Conservation (phyloP, 164 flowering plant genomes). For the Tetracentron sinense region DNA sequence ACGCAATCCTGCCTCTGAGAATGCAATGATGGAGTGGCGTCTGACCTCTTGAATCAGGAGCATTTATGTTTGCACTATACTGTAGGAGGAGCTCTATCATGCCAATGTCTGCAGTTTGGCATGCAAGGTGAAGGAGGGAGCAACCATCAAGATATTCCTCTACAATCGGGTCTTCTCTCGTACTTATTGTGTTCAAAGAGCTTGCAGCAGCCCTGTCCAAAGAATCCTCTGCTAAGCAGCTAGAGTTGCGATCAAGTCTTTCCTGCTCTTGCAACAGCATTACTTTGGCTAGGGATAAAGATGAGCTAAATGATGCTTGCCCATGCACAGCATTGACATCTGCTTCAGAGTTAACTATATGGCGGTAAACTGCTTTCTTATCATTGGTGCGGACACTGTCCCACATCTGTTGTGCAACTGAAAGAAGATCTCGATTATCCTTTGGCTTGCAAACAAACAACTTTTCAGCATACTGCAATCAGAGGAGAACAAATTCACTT, state of each 20-base stretch:
- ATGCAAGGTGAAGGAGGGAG: conserved; percentile 82
- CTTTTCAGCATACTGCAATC: conserved; percentile 73
- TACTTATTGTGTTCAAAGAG: conserved; percentile 21
- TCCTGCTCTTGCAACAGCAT: conserved; percentile 60
- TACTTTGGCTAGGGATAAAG: conserved; percentile 47
- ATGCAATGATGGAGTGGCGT: conserved; percentile 78
- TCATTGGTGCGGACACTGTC: conserved; percentile 66
- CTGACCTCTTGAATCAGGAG: conserved; percentile 60
- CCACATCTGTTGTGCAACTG: conserved; percentile 67
- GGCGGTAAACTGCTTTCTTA: conserved; percentile 70
- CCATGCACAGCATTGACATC: conserved; percentile 60
- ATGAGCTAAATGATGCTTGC: conserved; percentile 31
- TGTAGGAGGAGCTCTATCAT: conserved; percentile 92
- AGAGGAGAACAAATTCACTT: conserved; percentile 10
- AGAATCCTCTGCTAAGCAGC: conserved; percentile 27
- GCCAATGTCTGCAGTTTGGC: conserved; percentile 69
- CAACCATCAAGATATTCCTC: conserved; percentile 53
- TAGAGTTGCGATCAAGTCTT: conserved; percentile 25
- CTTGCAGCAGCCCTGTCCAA: conserved; percentile 28
- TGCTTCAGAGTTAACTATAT: conserved; percentile 53
- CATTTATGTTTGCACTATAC: conserved; percentile 73
- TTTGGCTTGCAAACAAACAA: conserved; percentile 52
- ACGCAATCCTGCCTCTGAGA: conserved; percentile 37
- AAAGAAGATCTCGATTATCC: conserved; percentile 32
- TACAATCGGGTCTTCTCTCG: conserved; percentile 23